phyloP scores from a whole-genome alignment of 1,284 basidiomycete species.

The Kwoniella shivajii region DNA sequence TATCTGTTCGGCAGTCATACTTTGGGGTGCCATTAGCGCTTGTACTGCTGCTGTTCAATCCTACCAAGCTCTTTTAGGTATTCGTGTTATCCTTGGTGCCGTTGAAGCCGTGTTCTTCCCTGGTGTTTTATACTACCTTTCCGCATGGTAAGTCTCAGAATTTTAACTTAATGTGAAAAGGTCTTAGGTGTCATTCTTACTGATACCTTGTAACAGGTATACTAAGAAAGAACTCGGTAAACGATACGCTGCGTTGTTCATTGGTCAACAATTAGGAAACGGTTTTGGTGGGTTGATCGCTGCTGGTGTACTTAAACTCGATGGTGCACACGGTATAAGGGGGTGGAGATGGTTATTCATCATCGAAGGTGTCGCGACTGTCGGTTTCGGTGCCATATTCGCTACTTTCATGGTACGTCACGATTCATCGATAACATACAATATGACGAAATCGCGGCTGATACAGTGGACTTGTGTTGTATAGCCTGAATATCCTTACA shows the following conservation, averaged over 20 bases:
- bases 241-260: slow-evolving; percentile 39
- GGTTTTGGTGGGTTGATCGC: slow-evolving; percentile 45
- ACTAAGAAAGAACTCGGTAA: slow-evolving; percentile 36
- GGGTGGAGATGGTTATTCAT: slow-evolving; percentile 40
- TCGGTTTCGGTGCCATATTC: slow-evolving; percentile 22
- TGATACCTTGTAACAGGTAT: slow-evolving; percentile 28
- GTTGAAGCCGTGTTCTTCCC: slow-evolving; percentile 49
- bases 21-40: slow-evolving; percentile 48
- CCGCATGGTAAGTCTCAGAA: slow-evolving; percentile 28
- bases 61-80: slow-evolving; percentile 26
- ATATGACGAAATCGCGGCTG: background rate
- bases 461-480: background rate
- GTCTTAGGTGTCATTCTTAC: too few species aligned
- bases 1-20: slow-evolving; percentile 31
- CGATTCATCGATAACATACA: background rate
- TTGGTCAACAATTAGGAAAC: slow-evolving; percentile 43
- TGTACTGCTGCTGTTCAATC: slow-evolving; percentile 42
- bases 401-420: slow-evolving; percentile 23
- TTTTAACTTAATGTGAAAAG: too few species aligned
- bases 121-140: slow-evolving; percentile 39
- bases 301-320: slow-evolving; percentile 30
- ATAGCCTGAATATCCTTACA: slow-evolving; percentile 34
- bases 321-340: slow-evolving; percentile 32
- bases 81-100: slow-evolving; percentile 33
- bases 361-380: slow-evolving; percentile 28